A percentile compares a stretch with the other conserved stretches of the same genome.
These are phyloP conservation scores for Meripilus lineatus DNA, from an alignment of 1,284 basidiomycete genomes.

Conservation along the genomic window DNA sequence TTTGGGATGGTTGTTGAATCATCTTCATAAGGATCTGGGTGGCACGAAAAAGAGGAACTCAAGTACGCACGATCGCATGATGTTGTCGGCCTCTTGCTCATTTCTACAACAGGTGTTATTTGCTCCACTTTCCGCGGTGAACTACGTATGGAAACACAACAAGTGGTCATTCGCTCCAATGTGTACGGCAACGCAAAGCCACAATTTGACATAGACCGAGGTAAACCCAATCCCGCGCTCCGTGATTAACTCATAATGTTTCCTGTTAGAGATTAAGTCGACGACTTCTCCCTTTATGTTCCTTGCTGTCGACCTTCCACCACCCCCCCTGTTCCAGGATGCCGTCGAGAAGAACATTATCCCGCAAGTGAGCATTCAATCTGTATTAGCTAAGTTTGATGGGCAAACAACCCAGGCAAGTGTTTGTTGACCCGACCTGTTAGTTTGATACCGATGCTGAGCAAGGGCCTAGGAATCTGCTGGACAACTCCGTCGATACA, in stretches of 20 bases:
- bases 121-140: slow-evolving; percentile 95
- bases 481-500: slow-evolving; percentile 85
- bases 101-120: slow-evolving; percentile 63
- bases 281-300: slow-evolving; percentile 90
- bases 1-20: slow-evolving; percentile 93
- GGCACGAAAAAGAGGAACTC: slow-evolving; percentile 85
- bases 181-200: slow-evolving; percentile 70
- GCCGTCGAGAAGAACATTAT: slow-evolving; percentile 96
- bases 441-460: slow-evolving; percentile 11
- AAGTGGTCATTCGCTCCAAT: slow-evolving; percentile 83
- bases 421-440: slow-evolving; percentile 12
- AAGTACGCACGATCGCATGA: slow-evolving; percentile 46
- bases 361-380: slow-evolving; percentile 91
- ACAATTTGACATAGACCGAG: slow-evolving; percentile 88
- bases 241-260: no score
- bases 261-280: slow-evolving; percentile 79
- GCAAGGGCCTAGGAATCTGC: slow-evolving; percentile 78
- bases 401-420: slow-evolving; percentile 82
- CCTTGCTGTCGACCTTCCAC: slow-evolving; percentile 92
- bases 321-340: slow-evolving; percentile 96
- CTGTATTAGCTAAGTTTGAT: slow-evolving; percentile 95
- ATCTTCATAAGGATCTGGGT: slow-evolving; percentile 87
- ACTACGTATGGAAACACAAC: slow-evolving; percentile 89
- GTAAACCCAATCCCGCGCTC: slow-evolving; percentile 37
- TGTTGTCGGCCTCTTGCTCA: no score